A percentile compares a stretch with the other conserved stretches of the same genome.
phyloP scores from a whole-genome alignment of 305 asterid species.

The Nicotiana rustica region DNA sequence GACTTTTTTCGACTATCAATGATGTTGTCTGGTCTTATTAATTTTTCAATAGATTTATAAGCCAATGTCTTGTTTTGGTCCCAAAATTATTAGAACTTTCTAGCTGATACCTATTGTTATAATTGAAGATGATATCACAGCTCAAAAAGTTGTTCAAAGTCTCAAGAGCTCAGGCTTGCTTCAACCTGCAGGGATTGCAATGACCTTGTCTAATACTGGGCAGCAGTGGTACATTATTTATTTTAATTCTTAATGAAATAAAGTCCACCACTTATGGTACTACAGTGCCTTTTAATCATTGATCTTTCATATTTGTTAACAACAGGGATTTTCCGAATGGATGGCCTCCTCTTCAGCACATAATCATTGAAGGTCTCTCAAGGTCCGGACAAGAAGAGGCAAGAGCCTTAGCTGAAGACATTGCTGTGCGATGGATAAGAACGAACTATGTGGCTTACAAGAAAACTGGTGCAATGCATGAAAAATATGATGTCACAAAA shows the following conservation, averaged over 20 bases:
- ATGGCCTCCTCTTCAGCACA: conserved; percentile 96
- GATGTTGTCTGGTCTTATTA: background rate
- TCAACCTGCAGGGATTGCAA: conserved; percentile 74
- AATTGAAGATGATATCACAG: conserved; percentile 52
- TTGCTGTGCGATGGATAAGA: conserved; percentile 77
- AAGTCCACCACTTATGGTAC: background rate
- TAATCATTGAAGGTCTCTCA: conserved; percentile 82
- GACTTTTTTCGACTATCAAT: background rate
- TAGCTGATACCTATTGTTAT: background rate
- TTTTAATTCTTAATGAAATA: background rate
- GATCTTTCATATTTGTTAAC: conserved; percentile 11
- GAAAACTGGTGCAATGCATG: conserved; percentile 83
- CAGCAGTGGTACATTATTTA: conserved; percentile 73
- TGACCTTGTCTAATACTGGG: conserved; percentile 74
- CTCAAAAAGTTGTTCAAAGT: conserved; percentile 63
- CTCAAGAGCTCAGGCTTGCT: conserved; percentile 71
- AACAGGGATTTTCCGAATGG: conserved; percentile 95
- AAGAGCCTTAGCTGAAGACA: conserved; percentile 57
- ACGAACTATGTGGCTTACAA: conserved; percentile 73
- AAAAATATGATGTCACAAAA: conserved; percentile 74
- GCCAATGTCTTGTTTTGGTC: conserved; percentile 13
- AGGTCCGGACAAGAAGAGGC: conserved; percentile 62
- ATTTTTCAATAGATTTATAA: background rate
- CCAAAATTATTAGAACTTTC: conserved; percentile 28
- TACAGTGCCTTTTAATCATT: background rate